Evolutionary conservation across 2,329 filamentous ascomycete genomes (phyloP).

Genomic region (Cercospora sp.): DNA sequence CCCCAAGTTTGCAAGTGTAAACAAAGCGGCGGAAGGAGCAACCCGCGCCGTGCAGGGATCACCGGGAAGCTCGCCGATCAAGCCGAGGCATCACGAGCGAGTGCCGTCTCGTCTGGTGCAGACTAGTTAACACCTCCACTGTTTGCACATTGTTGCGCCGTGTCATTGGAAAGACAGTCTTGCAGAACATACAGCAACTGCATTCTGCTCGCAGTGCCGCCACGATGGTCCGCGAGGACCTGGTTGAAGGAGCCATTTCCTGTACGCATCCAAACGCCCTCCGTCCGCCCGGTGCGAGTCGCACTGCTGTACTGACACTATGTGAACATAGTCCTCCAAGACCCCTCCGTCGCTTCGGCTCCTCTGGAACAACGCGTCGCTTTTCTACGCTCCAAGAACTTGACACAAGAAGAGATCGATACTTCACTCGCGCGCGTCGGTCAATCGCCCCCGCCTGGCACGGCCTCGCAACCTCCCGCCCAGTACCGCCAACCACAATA

Average conservation of each 20-base stretch:
- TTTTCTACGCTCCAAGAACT: conserved; percentile 93
- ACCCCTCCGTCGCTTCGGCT: conserved; percentile 84
- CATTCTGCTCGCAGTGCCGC: conserved; percentile 4
- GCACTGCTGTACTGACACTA: not conserved
- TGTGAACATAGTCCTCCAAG: conserved; percentile 72
- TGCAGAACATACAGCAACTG: not conserved
- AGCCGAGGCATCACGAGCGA: conserved; percentile 20
- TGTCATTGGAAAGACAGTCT: not conserved
- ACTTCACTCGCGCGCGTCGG: conserved; percentile 75
- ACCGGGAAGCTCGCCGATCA: conserved; percentile 3
- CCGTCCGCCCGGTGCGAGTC: not conserved
- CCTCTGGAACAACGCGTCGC: conserved; percentile 90
- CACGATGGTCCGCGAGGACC: conserved; percentile 91
- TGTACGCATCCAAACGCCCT: conserved; percentile 39
- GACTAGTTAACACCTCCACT: not conserved
- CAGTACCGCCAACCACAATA: conserved; percentile 34
- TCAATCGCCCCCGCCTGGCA: conserved; percentile 52
- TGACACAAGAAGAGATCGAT: conserved; percentile 94
- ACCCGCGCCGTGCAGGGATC: conserved; percentile 3
- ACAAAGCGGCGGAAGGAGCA: conserved; percentile 16
- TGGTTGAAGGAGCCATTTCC: conserved; percentile 71
- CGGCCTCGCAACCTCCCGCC: conserved; percentile 50
- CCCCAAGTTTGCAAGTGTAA: conserved; percentile 19
- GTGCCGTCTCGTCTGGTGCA: not conserved
- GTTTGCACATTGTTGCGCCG: not conserved